These are phyloP conservation scores for Trichosporon ovoides DNA, from an alignment of 1,284 basidiomycete genomes.

Conservation along the genomic window DNA sequence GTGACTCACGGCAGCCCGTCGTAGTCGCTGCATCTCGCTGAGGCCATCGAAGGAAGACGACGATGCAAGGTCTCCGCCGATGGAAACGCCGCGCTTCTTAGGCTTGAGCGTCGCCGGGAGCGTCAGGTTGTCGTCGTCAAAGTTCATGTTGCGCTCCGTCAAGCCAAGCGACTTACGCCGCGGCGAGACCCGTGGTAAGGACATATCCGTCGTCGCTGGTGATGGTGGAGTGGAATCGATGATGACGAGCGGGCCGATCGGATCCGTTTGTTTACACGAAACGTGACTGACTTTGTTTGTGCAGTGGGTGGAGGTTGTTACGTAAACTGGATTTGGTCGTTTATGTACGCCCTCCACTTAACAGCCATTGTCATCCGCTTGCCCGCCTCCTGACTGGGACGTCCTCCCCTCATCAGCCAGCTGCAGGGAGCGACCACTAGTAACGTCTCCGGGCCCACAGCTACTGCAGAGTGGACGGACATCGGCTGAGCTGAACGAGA, in stretches of 20 bases:
- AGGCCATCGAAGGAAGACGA: slow-evolving; percentile 1
- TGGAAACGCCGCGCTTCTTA: slow-evolving; percentile 22
- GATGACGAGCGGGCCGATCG: neutral
- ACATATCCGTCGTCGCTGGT: slow-evolving; percentile 12
- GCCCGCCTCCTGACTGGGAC: too few relatives aligned
- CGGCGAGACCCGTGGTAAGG: slow-evolving; percentile 21
- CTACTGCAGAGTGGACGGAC: too few relatives aligned
- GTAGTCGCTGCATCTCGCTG: slow-evolving; percentile 7
- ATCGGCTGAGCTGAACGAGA: too few relatives aligned
- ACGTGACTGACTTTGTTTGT: slow-evolving; percentile 12
- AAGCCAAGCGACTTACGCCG: slow-evolving; percentile 31
- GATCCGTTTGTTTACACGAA: neutral
- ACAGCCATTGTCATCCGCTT: too few relatives aligned
- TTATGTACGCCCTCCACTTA: too few relatives aligned
- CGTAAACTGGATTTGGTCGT: too few relatives aligned
- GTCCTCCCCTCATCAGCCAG: too few relatives aligned
- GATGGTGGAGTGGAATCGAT: neutral
- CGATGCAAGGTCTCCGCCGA: slow-evolving; percentile 21
- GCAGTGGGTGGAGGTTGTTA: too few relatives aligned
- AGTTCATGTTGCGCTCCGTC: slow-evolving; percentile 26
- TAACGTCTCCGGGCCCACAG: too few relatives aligned
- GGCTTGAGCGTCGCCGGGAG: slow-evolving; percentile 19
- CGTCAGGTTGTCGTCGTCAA: slow-evolving; percentile 24
- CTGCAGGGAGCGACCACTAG: too few relatives aligned
- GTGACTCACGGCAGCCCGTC: slow-evolving; percentile 7